Evolutionary conservation across 768 basidiomycete species (phyloP), one percentile per base, ranked within the genome.

Genomic region (Rhodocollybia butyracea): DNA sequence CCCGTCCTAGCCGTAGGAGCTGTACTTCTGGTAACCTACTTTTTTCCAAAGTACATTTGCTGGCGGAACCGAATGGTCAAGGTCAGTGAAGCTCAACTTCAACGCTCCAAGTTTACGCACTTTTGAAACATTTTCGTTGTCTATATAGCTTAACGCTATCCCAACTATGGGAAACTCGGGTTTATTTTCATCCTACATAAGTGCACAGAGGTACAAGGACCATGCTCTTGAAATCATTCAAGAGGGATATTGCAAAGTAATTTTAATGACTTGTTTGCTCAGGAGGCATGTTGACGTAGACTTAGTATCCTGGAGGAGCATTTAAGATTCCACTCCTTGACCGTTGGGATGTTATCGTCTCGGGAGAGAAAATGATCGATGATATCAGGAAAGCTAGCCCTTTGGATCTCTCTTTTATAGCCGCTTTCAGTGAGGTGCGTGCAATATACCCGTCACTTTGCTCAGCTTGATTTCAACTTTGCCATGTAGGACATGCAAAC

Each of bases 321-420:
- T 69, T 66, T 57, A 63, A 62, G 32, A 40, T 67, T 24, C 65
- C 64, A 8, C 54, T 55, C 32, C 51, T 68, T 10, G 63, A 60
- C 15, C 57, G 59, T 43, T 75, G 73, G 74, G 54, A 64, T 1
- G 61, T 74, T 4, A 57, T 73, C 2, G 60, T 70, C 32, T 67
- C 64, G 38, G 68, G 68, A n/a, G 57, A 59, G 3, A 47, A 68
- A 26, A 59, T 68, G 54, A 58, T 72, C 7, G 68, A 73, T 12
- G 72, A 75, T 26, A 57, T 76, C 40, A 64, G 69, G 11, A 67
- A 63, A 52, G 70, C 72, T 11, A 50, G 60, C 10, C 68, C 67
- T 36, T 66, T 71, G 11, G 54, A 66, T 5, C 45, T 73, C 17
- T 67, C 66, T n/a, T 60, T 67, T 34, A 34, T 2, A 17, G 45